Evolutionary conservation across 352 stramenopile genomes (phyloP), one percentile per base, ranked within the genome.

Genomic region (Phytophthora idaei): DNA sequence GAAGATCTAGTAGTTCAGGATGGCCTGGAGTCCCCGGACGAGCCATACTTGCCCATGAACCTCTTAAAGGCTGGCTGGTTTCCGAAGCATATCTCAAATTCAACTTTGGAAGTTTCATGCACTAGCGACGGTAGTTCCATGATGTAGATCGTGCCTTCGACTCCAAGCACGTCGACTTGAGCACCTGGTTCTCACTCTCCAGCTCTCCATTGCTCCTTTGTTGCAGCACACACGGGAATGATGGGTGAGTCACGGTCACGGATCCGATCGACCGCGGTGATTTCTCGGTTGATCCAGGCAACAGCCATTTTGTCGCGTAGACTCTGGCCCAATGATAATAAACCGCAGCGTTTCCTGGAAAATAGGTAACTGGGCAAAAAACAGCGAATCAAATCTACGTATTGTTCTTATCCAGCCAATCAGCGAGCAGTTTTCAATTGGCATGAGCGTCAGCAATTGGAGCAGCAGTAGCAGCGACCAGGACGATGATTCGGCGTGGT

Each of bases 401-500:
- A 21, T 21, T 21, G 17, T 21, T 21, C 17, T 21, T 21, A 21
- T 21, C 17, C 17, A 21, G 17, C 57, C 58, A 69, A 65, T 72
- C 52, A 71, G 8, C 53, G n/a, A 29, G 2, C 15, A 71, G 9
- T 74, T 63, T 45, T 57, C 29, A 52, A 52, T 62, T 25, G 32
- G 9, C 11, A 73, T 71, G 60, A 71, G 60, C 25, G 49, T 68
- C n/a, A 69, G 63, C 46, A 64, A 62, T 51, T 71, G 53, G 57
- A 74, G 66, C 62, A 69, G 42, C 46, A 73, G 25, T 31, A 73
- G 67, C 47, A 49, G 57, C 32, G 58, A 70, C 49, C 62, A 78
- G 17, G 49, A 57, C 25, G 57, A 70, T 31, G 31, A 10, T 21
- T 6, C 37, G 1, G 44, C 64, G 36, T 90, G 81, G 81, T 80